phyloP scores from a whole-genome alignment of 108 stramenopile genomes.

The Aureococcus anophagefferens region DNA sequence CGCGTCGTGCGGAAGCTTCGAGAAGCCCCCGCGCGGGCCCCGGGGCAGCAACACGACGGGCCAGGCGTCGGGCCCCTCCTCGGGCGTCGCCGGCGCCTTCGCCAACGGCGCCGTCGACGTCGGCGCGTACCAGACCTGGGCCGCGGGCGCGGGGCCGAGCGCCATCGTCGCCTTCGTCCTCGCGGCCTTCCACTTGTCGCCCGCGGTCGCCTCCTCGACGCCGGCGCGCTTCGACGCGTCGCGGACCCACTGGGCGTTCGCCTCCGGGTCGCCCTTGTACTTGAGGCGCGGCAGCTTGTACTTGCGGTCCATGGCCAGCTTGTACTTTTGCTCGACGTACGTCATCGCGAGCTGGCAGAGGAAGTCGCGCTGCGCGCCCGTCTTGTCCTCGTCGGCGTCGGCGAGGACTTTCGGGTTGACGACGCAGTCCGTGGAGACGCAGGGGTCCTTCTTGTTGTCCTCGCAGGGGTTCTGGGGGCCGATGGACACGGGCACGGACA shows the following conservation, averaged over 20 bases:
- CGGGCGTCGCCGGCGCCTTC: not conserved
- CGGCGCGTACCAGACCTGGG: not conserved
- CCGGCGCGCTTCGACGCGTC: not conserved
- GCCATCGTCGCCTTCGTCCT: too few species aligned
- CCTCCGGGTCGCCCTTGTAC: slow-evolving; percentile 34
- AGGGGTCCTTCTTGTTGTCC: slow-evolving; percentile 15
- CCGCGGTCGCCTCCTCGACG: not conserved
- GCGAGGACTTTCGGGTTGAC: slow-evolving; percentile 36
- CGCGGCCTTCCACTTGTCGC: too few species aligned
- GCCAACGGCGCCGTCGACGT: not conserved
- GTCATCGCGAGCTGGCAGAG: slow-evolving; percentile 43
- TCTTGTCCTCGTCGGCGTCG: slow-evolving; percentile 23
- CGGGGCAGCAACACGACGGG: slow-evolving; percentile 6
- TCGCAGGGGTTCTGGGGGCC: slow-evolving; percentile 24
- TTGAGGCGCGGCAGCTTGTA: slow-evolving; percentile 47
- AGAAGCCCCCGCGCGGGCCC: not conserved
- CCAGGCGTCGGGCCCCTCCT: not conserved
- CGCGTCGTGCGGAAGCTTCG: not conserved
- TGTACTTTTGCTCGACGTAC: slow-evolving; percentile 41
- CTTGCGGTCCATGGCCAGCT: slow-evolving; percentile 24
- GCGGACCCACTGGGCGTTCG: slow-evolving; percentile 1
- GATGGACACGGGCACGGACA: slow-evolving; percentile 41
- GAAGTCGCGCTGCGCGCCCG: slow-evolving; percentile 31
- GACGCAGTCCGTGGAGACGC: slow-evolving; percentile 17
- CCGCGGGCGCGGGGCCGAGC: too few species aligned